Conservation (phyloP, 106 monocot species). For the Platanthera zijinensis region DNA sequence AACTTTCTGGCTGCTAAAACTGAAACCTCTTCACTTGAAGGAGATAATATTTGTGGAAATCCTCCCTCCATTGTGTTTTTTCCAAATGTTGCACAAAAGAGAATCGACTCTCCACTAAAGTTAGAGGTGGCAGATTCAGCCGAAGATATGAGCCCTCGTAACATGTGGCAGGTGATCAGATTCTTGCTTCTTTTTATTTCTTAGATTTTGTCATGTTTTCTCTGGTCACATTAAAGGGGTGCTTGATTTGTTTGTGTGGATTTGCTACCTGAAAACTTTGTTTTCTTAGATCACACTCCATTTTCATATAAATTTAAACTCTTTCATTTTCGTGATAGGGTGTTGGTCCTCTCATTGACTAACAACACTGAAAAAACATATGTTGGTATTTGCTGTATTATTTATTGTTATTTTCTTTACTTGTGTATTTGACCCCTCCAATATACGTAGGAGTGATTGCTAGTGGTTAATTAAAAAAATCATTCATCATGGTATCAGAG, state of each 20-base stretch:
- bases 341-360: too few species aligned
- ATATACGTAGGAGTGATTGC: too few species aligned
- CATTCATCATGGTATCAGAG: too few species aligned
- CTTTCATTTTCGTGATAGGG: too few species aligned
- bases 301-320: too few species aligned
- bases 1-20: not conserved
- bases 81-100: slow-evolving; percentile 13
- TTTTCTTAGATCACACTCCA: too few species aligned
- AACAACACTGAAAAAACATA: too few species aligned
- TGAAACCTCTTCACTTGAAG: not conserved
- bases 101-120: slow-evolving; percentile 14
- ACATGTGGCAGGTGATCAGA: slow-evolving; percentile 32
- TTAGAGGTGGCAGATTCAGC: slow-evolving; percentile 26
- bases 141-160: slow-evolving; percentile 27
- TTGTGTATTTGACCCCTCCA: too few species aligned
- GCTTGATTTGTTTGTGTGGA: not conserved
- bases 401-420: too few species aligned
- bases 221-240: not conserved
- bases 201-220: not conserved
- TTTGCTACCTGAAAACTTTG: not conserved
- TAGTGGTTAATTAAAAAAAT: too few species aligned
- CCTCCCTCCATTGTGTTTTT: slow-evolving; percentile 16
- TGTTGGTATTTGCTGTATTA: too few species aligned
- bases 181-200: not conserved
- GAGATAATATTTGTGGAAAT: not conserved